Base-by-base conservation (phyloP, 176 grass and related monocot genomes). In the Chloris gayana region DNA sequence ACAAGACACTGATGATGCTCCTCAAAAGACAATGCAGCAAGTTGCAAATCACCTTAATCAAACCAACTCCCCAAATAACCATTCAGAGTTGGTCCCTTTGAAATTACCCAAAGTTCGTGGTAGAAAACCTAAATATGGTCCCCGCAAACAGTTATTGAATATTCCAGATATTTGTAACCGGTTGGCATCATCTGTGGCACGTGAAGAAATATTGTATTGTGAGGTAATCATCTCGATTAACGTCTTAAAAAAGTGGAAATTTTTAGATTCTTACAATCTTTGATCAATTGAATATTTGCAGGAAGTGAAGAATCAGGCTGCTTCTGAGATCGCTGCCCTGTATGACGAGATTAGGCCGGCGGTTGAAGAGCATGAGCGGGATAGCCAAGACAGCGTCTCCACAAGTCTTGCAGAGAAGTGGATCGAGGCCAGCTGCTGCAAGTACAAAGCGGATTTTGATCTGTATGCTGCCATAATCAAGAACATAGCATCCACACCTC, bases 391-490 rank as follows among this genome's bases (percentile, higher is more conserved):
- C 42, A 98, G 79, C 35, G 95, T 98, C 32, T 81, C 95, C 14
- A 98, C 92, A 59, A 95, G 84, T 82, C 86, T 95, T 47, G 96
- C 96, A 1, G 84, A 93, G 88, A 87, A 91, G 58, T 98, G 96
- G 96, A 98, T 98, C 37, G 86, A 93, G 86, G 88, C 90, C 29
- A 93, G 92, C 80, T 95, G 96, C 81, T 58, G 71, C 82, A 99
- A 93, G 84, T 92, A 93, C 69, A 99, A 91, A 89, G 86, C 96
- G 22, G 92, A 99, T 51, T 99, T 93, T 76, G 96, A 99, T 78
- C 79, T 99, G 3, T 91, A 85, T 74, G 91, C 83, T 66, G 73
- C 90, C 10, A 82, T 99, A 50, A 91, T 93, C 78, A 99, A 89
- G 77, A 91, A 91, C 67, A 68, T 95, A 39, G 78, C 84, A 0